Base-by-base conservation (phyloP, 495 filamentous ascomycete genomes). In the Tuber melanosporum region DNA sequence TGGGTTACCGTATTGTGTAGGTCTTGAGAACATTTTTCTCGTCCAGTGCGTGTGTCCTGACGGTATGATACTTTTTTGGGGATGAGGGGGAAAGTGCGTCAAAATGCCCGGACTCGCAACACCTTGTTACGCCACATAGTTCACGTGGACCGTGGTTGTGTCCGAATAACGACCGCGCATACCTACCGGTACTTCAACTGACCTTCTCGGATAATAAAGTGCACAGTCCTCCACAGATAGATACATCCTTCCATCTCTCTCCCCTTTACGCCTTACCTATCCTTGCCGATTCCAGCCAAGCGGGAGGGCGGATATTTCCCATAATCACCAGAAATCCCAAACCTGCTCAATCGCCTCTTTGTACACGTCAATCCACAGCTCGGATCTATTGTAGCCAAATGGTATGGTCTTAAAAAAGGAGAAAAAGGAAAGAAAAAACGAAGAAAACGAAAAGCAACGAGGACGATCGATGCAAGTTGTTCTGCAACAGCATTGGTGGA, bases 331-430 rank as follows among this genome's bases (percentile, higher is more conserved):
- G 75, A 80, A 75, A 66, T 36, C 57, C 78, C 78, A 80, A 80
- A 80, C 77, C 78, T 81, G 78, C 79, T 81, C 81, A 62, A 81
- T 73, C 72, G 75, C 80, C 75, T 80, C 71, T 79, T 81, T 82
- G 80, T 82, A 82, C 80, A 82, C 80, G 80, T 82, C 80, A 82
- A 82, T 82, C 80, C 74, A 78, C 80, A 79, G 77, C 78, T 80
- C 78, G 78, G 78, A 74, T 80, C 77, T 80, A 74, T 80, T 80
- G 77, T 80, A 76, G 73, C 77, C 77, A 80, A 80, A 79, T 75
- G 78, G 78, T 80, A 80, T 80, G 78, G 78, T 74, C 77, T 73
- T 72, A 80, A 79, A 76, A 73, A 71, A 74, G 71, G 76, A 79
- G 73, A 78, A 69, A 80, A 80, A 80, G 77, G 77, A 80, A 80